These are phyloP conservation scores for Euphorbia tirucalli DNA, from an alignment of 345 rosid genomes.

Conservation along the genomic window DNA sequence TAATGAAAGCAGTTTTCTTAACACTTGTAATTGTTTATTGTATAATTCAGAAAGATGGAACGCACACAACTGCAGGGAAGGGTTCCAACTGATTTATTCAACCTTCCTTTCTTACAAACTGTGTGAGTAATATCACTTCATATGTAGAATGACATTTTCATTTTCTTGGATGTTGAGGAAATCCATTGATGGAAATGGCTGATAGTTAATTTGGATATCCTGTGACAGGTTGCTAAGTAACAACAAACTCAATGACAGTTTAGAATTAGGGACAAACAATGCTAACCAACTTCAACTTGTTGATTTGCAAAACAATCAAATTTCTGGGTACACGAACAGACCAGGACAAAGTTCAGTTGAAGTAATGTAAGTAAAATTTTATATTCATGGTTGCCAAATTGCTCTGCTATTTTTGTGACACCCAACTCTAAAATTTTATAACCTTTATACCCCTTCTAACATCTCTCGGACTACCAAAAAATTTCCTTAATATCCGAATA, in stretches of 20 bases:
- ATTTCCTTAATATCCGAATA: no score
- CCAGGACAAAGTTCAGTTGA: conserved; percentile 9
- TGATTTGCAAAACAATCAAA: conserved; percentile 53
- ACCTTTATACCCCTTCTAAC: no score
- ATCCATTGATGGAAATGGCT: neutral
- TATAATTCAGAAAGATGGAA: conserved; percentile 60
- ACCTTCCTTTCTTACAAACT: conserved; percentile 53
- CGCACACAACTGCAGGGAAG: conserved; percentile 42
- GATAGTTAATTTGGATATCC: neutral
- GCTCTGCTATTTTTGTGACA: neutral
- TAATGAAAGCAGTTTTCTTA: no score
- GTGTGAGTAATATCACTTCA: conserved; percentile 48
- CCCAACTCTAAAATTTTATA: no score
- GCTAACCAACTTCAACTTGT: conserved; percentile 47
- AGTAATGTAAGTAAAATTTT: conserved; percentile 47
- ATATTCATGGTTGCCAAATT: neutral
- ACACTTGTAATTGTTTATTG: neutral
- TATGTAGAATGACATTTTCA: neutral
- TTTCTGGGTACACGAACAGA: conserved; percentile 26
- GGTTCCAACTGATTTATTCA: conserved; percentile 55
- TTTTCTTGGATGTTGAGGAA: neutral
- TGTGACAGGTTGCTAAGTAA: conserved; percentile 43
- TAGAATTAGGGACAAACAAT: conserved; percentile 46
- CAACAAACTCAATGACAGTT: conserved; percentile 49
- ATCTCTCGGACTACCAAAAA: no score